Evolutionary conservation across 179 eudicot genomes (phyloP).

Genomic region (Silene vulgaris): DNA sequence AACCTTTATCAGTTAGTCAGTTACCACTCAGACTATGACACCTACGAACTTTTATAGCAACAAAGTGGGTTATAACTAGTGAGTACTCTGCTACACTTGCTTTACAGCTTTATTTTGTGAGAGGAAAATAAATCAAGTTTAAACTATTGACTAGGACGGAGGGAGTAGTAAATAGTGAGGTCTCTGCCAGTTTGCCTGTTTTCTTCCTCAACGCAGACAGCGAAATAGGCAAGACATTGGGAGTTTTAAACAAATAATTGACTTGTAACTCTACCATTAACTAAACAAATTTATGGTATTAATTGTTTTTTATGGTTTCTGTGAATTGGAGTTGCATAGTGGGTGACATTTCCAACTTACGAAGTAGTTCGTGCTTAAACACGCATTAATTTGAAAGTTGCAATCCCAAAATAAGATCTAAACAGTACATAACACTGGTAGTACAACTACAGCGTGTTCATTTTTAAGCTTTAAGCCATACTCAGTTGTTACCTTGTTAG

Average conservation of each 20-base stretch:
- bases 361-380: conserved; percentile 19
- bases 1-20: too few species aligned
- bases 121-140: too few species aligned
- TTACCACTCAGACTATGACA: too few species aligned
- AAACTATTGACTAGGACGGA: too few species aligned
- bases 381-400: not conserved
- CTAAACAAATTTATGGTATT: conserved; percentile 2
- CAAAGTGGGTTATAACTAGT: too few species aligned
- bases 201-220: conserved; percentile 16
- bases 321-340: conserved; percentile 22
- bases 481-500: too few species aligned
- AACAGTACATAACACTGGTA: not conserved
- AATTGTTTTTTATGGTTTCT: not conserved
- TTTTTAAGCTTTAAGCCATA: not conserved
- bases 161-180: not conserved
- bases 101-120: too few species aligned
- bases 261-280: conserved; percentile 8
- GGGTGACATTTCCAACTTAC: conserved; percentile 25
- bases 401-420: conserved; percentile 23
- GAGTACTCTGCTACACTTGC: too few species aligned
- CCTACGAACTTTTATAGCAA: too few species aligned
- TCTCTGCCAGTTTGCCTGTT: not conserved
- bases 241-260: conserved; percentile 17
- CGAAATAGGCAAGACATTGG: conserved; percentile 4
- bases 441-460: not conserved